phyloP scores from a whole-genome alignment of 805 yeast species.

The Cephaloascus fragrans region DNA sequence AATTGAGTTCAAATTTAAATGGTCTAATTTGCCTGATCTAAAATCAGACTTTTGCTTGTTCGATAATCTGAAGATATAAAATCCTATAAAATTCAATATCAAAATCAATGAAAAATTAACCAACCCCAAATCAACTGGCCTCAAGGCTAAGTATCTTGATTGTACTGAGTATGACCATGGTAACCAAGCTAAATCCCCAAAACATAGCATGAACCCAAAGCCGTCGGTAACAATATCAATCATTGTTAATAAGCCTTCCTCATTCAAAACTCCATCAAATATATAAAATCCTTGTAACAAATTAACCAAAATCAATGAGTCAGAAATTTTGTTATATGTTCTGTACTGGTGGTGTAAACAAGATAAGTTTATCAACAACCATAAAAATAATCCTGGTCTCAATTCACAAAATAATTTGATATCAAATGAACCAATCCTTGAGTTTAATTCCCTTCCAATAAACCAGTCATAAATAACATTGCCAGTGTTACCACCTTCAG shows the following conservation, averaged over 20 bases:
- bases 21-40: slow-evolving; percentile 64
- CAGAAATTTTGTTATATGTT: slow-evolving; percentile 46
- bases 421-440: slow-evolving; percentile 78
- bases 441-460: slow-evolving; percentile 93
- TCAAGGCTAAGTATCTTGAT: slow-evolving; percentile 66
- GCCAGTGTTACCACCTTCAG: slow-evolving; percentile 81
- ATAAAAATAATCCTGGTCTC: slow-evolving; percentile 86
- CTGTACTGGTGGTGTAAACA: slow-evolving; percentile 76
- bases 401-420: slow-evolving; percentile 88
- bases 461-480: slow-evolving; percentile 82
- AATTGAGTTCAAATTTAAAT: slow-evolving; percentile 51
- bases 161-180: slow-evolving; percentile 90
- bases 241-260: slow-evolving; percentile 85
- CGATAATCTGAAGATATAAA: slow-evolving; percentile 72
- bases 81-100: slow-evolving; percentile 50
- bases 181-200: slow-evolving; percentile 88
- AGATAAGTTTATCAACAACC: slow-evolving; percentile 72
- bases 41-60: slow-evolving; percentile 81
- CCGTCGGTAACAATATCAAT: slow-evolving; percentile 96
- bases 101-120: slow-evolving; percentile 28
- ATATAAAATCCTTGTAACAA: slow-evolving; percentile 72
- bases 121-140: slow-evolving; percentile 45
- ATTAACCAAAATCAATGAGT: slow-evolving; percentile 64
- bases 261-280: slow-evolving; percentile 86
- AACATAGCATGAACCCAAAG: slow-evolving; percentile 90